Evolutionary conservation across 2,329 filamentous ascomycete species (phyloP).

Genomic region (Mycosphaerella sp.): DNA sequence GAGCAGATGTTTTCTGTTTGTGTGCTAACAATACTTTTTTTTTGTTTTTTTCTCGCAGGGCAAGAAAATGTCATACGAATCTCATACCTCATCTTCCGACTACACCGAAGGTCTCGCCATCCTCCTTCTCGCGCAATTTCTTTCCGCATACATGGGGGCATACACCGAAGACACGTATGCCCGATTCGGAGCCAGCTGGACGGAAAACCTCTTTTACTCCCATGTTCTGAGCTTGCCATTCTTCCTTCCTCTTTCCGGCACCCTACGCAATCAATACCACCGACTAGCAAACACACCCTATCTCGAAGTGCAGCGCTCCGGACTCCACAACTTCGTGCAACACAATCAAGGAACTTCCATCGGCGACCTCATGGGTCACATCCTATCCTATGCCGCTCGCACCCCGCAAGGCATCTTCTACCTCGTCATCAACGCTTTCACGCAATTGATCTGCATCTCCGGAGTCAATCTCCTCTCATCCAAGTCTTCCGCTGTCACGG

Average conservation of each 20-base stretch:
- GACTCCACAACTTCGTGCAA: slow-evolving; percentile 1
- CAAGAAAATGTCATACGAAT: slow-evolving; percentile 39
- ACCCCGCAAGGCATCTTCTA: slow-evolving; percentile 64
- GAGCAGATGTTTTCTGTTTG: too few species aligned
- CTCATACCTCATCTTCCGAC: slow-evolving; percentile 37
- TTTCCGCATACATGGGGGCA: slow-evolving; percentile 90
- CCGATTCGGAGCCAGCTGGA: slow-evolving; percentile 82
- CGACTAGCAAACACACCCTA: slow-evolving; percentile 53
- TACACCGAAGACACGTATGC: slow-evolving; percentile 90
- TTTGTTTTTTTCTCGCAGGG: slow-evolving; percentile 31
- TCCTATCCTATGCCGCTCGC: slow-evolving; percentile 15
- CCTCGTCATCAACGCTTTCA: slow-evolving; percentile 70
- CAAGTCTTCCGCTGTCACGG: slow-evolving; percentile 81
- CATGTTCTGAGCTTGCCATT: slow-evolving; percentile 68
- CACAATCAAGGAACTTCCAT: slow-evolving; percentile 1
- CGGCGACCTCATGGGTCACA: slow-evolving; percentile 7
- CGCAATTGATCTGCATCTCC: slow-evolving; percentile 90
- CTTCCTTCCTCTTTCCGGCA: slow-evolving; percentile 64
- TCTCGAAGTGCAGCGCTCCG: slow-evolving; percentile 32
- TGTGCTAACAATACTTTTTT: neutral
- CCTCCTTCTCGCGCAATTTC: slow-evolving; percentile 77
- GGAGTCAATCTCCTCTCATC: slow-evolving; percentile 93
- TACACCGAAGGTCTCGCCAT: slow-evolving; percentile 69
- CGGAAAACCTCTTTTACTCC: slow-evolving; percentile 94
- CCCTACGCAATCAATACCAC: slow-evolving; percentile 57